Conservation (phyloP, 495 filamentous ascomycete genomes). For the Astrocystis sublimbata region DNA sequence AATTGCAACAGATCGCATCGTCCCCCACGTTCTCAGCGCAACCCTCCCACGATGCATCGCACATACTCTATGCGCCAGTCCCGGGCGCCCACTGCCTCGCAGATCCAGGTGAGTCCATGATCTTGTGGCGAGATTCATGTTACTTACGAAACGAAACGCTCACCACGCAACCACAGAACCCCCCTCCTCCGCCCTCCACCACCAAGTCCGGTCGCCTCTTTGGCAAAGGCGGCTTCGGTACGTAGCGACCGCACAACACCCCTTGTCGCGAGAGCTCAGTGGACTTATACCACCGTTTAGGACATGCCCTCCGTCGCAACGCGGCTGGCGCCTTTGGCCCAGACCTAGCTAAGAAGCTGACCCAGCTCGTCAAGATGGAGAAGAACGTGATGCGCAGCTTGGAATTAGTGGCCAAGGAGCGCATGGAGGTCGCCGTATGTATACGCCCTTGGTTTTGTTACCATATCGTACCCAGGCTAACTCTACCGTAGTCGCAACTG, state of each 20-base stretch:
- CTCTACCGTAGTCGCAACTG: slow-evolving; percentile 79
- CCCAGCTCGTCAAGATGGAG: slow-evolving; percentile 99
- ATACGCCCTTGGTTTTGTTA: not conserved
- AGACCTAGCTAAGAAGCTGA: slow-evolving; percentile 94
- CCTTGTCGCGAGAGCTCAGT: not conserved
- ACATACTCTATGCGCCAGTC: slow-evolving; percentile 98
- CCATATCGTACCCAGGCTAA: not conserved
- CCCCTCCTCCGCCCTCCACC: slow-evolving; percentile 84
- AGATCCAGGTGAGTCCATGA: slow-evolving; percentile 44
- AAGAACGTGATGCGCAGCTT: slow-evolving; percentile 99
- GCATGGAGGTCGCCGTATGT: slow-evolving; percentile 96
- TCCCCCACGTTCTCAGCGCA: slow-evolving; percentile 4
- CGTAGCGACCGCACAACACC: slow-evolving; percentile 26
- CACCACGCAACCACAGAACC: slow-evolving; percentile 64
- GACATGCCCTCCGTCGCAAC: slow-evolving; percentile 90
- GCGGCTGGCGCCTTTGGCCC: slow-evolving; percentile 93
- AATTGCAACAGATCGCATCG: not conserved
- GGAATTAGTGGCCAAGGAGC: slow-evolving; percentile 89
- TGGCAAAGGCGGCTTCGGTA: slow-evolving; percentile 80
- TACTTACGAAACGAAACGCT: slow-evolving; percentile 10
- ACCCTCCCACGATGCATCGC: slow-evolving; percentile 73
- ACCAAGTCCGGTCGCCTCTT: slow-evolving; percentile 91
- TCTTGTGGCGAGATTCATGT: not conserved
- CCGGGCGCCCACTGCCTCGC: slow-evolving; percentile 77
- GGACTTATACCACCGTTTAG: slow-evolving; percentile 48